Evolutionary conservation across 2,329 filamentous ascomycete species (phyloP).

Genomic region (Aspergillus piperis): DNA sequence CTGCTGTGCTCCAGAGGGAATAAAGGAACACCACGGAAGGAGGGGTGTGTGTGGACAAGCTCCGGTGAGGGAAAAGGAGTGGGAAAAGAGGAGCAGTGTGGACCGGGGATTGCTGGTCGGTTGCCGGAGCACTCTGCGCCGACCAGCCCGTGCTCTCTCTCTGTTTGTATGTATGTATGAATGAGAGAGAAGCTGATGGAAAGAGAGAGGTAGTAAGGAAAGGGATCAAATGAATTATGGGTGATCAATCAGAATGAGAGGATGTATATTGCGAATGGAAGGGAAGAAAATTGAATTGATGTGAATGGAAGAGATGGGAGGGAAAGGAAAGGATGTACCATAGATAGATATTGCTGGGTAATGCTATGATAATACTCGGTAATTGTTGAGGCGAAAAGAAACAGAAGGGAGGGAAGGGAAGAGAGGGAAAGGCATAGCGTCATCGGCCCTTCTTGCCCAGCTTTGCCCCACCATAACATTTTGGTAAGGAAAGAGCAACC

Average conservation of each 20-base stretch:
- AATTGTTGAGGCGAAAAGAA: neutral
- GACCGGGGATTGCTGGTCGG: conserved; percentile 4
- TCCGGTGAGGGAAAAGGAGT: conserved; percentile 5
- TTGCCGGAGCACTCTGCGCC: conserved; percentile 8
- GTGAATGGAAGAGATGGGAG: neutral
- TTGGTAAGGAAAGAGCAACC: conserved; percentile 14
- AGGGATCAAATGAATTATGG: neutral
- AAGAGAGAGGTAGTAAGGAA: neutral
- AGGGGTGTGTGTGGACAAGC: neutral
- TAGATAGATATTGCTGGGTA: too few relatives aligned
- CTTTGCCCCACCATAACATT: too few relatives aligned
- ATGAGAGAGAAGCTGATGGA: neutral
- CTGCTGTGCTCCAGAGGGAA: neutral
- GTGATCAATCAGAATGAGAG: neutral
- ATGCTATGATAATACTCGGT: neutral
- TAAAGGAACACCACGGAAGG: neutral
- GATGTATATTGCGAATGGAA: neutral
- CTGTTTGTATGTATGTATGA: neutral
- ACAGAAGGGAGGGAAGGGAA: too few relatives aligned
- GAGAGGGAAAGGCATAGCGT: conserved; percentile 16
- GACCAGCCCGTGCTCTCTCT: neutral
- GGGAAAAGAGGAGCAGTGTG: neutral
- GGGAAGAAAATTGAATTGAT: neutral
- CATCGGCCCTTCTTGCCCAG: conserved; percentile 14
- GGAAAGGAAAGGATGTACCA: neutral